Base-by-base conservation (phyloP, 805 yeast species). In the Candida ipomoeae region DNA sequence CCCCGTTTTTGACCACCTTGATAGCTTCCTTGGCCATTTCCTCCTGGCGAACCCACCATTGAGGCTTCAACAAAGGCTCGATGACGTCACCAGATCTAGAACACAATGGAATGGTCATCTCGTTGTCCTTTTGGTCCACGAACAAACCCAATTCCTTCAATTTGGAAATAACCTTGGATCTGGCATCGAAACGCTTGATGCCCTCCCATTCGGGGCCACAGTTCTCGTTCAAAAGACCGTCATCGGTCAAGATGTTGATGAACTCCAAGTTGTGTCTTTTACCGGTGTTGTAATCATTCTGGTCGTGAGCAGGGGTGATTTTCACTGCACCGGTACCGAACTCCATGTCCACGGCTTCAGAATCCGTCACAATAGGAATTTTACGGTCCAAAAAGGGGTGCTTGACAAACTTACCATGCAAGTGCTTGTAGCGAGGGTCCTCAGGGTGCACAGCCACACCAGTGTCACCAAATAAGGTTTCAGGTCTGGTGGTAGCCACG, bases 291-390 rank as follows among this genome's bases (percentile, higher is more conserved):
- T 89, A 90, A 89, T 94, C 99, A 79, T 94, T 94, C 63, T 84
- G 87, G 73, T 94, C 99, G 71, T 94, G 99, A 40, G 96, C 97
- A 53, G 99, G 99, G 13, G 99, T 94, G 67, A 94, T 94, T 74
- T 94, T 94, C 55, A 94, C 99, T 44, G 99, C 99, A 85, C 99
- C 99, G 55, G 99, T 94, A 80, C 99, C 99, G 61, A 94, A 94
- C 69, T 88, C 96, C 98, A 94, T 94, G 70, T 94, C 99, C 57
- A 94, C 99, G 38, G 97, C 94, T 71, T 89, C 96, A 37, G 84
- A 67, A 68, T 94, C 99, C 47, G 90, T 82, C 55, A 94, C 75
- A 64, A 94, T 89, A 58, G 99, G 99, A 48, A 94, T 70, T 64
- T 82, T 77, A 68, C 89, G 85, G 65, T 86, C 87, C 62, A 89